Evolutionary conservation across 768 basidiomycete genomes (phyloP).

Genomic region (Psilocybe tampanensis): DNA sequence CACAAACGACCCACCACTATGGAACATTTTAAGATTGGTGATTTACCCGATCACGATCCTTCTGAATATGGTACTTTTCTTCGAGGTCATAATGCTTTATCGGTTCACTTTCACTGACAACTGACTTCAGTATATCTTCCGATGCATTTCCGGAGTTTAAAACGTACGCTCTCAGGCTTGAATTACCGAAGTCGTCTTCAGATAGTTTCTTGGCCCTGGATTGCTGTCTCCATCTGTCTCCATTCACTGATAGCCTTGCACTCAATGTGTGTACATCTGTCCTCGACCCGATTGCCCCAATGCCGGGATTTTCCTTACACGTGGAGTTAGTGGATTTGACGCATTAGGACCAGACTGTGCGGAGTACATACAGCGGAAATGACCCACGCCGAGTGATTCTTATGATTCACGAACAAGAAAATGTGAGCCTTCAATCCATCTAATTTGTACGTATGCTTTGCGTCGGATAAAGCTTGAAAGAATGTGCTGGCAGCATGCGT

Average conservation of each 20-base stretch:
- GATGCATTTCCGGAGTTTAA: conserved; percentile 20
- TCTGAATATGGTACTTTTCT: conserved; percentile 9
- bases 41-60: conserved; percentile 16
- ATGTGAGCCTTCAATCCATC: not conserved
- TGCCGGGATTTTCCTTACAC: conserved; percentile 8
- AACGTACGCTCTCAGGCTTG: conserved; percentile 8
- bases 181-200: conserved; percentile 9
- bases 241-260: conserved; percentile 4
- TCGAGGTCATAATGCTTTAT: conserved; percentile 1
- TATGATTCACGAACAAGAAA: not conserved
- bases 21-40: conserved; percentile 33
- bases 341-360: not conserved
- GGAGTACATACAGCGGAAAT: conserved; percentile 8
- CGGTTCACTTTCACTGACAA: not conserved
- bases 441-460: not conserved
- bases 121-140: conserved; percentile 12
- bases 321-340: conserved; percentile 5
- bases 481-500: not conserved
- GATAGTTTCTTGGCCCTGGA: conserved; percentile 7
- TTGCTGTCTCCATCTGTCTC: conserved; percentile 1
- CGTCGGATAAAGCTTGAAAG: not conserved
- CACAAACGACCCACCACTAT: conserved; percentile 20
- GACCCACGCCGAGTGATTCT: not conserved
- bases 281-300: conserved; percentile 1
- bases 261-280: not conserved